Evolutionary conservation across 352 stramenopile species (phyloP).

Genomic region (Peronospora farinosa): DNA sequence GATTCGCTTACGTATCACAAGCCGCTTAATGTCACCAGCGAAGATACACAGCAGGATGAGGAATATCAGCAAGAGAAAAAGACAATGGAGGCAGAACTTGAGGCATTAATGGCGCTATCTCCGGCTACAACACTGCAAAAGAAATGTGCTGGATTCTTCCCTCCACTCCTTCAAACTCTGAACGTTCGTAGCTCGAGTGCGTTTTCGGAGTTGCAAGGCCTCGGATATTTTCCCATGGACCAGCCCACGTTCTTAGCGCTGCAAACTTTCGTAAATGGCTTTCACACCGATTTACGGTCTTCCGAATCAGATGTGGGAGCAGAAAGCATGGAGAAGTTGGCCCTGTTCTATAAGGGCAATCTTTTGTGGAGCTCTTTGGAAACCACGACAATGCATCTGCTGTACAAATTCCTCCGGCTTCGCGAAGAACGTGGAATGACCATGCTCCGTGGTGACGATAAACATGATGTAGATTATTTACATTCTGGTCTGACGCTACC

Average conservation of each 20-base stretch:
- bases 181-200: constrained; percentile 30
- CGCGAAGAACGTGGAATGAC: constrained; percentile 57
- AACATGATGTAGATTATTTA: constrained; percentile 1
- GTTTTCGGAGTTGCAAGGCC: constrained; percentile 39
- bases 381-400: constrained; percentile 21
- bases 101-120: constrained; percentile 26
- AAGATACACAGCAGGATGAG: constrained; percentile 3
- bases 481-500: background rate
- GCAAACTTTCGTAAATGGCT: constrained; percentile 47
- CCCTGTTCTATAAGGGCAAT: constrained; percentile 52
- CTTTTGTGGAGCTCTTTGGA: constrained; percentile 47
- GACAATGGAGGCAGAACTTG: constrained; percentile 24
- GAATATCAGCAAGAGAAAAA: constrained; percentile 11
- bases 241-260: constrained; percentile 40
- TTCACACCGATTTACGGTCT: constrained; percentile 23
- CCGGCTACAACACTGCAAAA: constrained; percentile 25
- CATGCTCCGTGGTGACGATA: constrained; percentile 9
- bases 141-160: constrained; percentile 38
- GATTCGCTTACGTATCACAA: constrained; percentile 14
- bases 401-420: constrained; percentile 45
- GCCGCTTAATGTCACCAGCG: constrained; percentile 1
- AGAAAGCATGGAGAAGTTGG: constrained; percentile 16
- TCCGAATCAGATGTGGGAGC: constrained; percentile 1
- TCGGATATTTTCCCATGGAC: constrained; percentile 47
- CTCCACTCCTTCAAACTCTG: constrained; percentile 33